Conservation (phyloP, 805 yeast genomes). For the Candida krabiensis region DNA sequence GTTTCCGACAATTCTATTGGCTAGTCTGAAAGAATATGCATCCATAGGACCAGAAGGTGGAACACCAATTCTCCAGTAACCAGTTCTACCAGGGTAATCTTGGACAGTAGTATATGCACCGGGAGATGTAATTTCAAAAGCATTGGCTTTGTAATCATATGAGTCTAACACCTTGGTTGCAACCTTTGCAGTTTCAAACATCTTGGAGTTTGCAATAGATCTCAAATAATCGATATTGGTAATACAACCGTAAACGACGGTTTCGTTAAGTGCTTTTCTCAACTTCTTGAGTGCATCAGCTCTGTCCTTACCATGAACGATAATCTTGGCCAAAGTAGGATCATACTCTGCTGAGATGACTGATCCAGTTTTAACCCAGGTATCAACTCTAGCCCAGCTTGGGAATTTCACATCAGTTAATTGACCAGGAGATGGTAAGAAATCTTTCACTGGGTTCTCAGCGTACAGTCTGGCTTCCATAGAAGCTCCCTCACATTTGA, state of each 20-base stretch:
- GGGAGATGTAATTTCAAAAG: constrained; percentile 81
- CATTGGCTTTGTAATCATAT: constrained; percentile 74
- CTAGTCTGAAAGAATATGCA: constrained; percentile 82
- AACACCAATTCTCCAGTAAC: constrained; percentile 90
- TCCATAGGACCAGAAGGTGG: constrained; percentile 99
- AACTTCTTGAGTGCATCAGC: constrained; percentile 78
- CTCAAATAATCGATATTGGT: constrained; percentile 89
- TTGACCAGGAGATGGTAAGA: constrained; percentile 96
- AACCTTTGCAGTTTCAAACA: constrained; percentile 83
- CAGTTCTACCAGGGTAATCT: constrained; percentile 89
- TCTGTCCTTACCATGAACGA: constrained; percentile 90
- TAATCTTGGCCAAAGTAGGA: constrained; percentile 94
- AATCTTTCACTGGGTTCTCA: constrained; percentile 93
- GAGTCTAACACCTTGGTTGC: constrained; percentile 86
- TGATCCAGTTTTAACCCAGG: constrained; percentile 92
- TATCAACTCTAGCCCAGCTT: constrained; percentile 87
- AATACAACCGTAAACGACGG: constrained; percentile 83
- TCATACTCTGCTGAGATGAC: constrained; percentile 89
- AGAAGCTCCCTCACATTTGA: constrained; percentile 77
- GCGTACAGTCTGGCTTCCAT: constrained; percentile 98
- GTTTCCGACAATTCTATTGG: constrained; percentile 91
- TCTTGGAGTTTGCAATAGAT: constrained; percentile 75
- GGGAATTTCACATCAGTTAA: constrained; percentile 85
- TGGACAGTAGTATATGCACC: constrained; percentile 97
- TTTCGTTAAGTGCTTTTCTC: constrained; percentile 79